Evolutionary conservation across 768 basidiomycete genomes (phyloP).

Genomic region (Kwoniella heveanensis): DNA sequence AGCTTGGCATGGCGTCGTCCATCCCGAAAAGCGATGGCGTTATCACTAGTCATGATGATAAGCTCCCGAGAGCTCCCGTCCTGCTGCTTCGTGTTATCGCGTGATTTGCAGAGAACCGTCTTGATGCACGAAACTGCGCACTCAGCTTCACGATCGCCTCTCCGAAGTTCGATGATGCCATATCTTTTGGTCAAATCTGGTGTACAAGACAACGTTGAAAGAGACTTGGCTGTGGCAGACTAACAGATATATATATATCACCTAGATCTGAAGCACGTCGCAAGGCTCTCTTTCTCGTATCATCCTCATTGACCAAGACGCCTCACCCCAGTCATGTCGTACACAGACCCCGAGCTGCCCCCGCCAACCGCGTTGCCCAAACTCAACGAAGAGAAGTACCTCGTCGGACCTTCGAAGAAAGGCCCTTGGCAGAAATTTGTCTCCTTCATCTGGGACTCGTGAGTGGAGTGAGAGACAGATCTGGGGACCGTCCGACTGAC

Average conservation of each 20-base stretch:
- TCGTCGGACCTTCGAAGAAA: conserved; percentile 11
- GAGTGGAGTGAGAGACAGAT: neutral
- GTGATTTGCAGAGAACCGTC: neutral
- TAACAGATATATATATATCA: no score
- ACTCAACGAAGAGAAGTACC: conserved; percentile 1
- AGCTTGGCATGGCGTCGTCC: neutral
- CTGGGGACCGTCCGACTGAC: neutral
- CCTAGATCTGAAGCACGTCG: no score
- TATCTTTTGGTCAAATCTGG: neutral
- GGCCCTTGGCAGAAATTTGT: conserved; percentile 20
- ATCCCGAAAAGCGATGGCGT: neutral
- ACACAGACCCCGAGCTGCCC: conserved; percentile 8
- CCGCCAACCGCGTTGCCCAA: conserved; percentile 4
- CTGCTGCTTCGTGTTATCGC: neutral
- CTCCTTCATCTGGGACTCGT: conserved; percentile 24
- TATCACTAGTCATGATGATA: neutral
- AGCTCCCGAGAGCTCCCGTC: neutral
- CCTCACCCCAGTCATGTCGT: neutral
- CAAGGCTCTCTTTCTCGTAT: no score
- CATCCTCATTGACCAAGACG: no score
- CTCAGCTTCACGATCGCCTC: neutral
- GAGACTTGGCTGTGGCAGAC: neutral
- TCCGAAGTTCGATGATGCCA: neutral
- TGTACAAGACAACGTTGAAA: neutral
- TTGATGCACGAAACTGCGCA: neutral